Conservation (phyloP, 768 basidiomycete genomes). For the Paxillus ammoniavirescens region DNA sequence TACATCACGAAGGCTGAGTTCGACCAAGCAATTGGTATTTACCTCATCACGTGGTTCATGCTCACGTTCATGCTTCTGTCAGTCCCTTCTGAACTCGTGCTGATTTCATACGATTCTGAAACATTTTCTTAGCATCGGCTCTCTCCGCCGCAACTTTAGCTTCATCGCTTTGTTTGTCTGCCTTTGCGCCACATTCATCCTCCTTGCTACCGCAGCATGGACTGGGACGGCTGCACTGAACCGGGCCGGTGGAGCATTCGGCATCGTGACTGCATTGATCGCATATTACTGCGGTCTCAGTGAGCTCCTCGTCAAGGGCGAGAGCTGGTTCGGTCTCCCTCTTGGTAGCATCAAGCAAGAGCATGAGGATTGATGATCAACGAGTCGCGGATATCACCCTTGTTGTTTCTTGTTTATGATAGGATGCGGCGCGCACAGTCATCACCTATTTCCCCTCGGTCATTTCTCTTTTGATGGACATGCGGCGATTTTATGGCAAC, state of each 20-base stretch:
- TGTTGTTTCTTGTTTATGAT: slow-evolving; percentile 2
- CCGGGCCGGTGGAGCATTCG: slow-evolving; percentile 46
- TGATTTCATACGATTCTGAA: not conserved
- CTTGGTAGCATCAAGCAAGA: slow-evolving; percentile 28
- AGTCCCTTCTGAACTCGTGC: slow-evolving; percentile 20
- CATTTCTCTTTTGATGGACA: slow-evolving; percentile 4
- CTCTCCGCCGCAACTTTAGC: slow-evolving; percentile 48
- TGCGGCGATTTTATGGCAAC: not conserved
- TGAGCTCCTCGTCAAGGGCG: slow-evolving; percentile 38
- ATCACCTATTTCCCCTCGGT: slow-evolving; percentile 6
- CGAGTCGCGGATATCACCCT: not conserved
- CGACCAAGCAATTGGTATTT: slow-evolving; percentile 66
- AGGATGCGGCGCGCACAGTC: not conserved
- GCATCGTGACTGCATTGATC: slow-evolving; percentile 44
- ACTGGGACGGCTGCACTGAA: slow-evolving; percentile 13
- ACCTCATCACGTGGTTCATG: slow-evolving; percentile 70
- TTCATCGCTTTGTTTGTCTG: slow-evolving; percentile 50
- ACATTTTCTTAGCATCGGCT: slow-evolving; percentile 39
- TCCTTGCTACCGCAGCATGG: slow-evolving; percentile 43
- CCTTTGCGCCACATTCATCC: slow-evolving; percentile 52
- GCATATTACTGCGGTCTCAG: slow-evolving; percentile 47
- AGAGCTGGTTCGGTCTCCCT: slow-evolving; percentile 41
- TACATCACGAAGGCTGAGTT: slow-evolving; percentile 45
- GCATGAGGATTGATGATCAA: not conserved
- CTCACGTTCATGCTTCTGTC: slow-evolving; percentile 70